phyloP scores from a whole-genome alignment of 2,329 filamentous ascomycete genomes.

The Chaetomiaceae sp. region DNA sequence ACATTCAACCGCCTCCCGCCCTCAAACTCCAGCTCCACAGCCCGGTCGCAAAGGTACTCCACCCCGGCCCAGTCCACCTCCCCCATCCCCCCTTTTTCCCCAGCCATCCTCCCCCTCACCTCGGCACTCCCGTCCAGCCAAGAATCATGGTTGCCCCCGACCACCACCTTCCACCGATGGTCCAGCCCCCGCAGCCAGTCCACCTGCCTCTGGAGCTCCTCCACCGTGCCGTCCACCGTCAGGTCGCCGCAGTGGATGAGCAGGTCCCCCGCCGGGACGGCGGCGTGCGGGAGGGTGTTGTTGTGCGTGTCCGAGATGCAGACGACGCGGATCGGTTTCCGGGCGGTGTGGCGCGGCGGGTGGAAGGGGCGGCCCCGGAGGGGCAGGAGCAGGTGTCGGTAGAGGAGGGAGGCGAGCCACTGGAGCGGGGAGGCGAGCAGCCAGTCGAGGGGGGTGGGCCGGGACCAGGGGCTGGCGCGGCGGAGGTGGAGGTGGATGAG shows the following conservation, averaged over 20 bases:
- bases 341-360: constrained; percentile 50
- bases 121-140: constrained; percentile 80
- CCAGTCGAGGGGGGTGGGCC: constrained; percentile 54
- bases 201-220: constrained; percentile 74
- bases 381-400: constrained; percentile 55
- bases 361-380: constrained; percentile 63
- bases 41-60: constrained; percentile 69
- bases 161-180: constrained; percentile 66
- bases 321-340: constrained; percentile 68
- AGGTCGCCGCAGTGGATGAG: constrained; percentile 89
- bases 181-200: constrained; percentile 69
- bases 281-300: constrained; percentile 40
- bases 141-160: constrained; percentile 85
- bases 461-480: constrained; percentile 45
- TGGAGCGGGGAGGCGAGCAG: constrained; percentile 66
- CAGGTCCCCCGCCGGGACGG: constrained; percentile 71
- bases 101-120: constrained; percentile 41
- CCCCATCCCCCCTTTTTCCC: constrained; percentile 51
- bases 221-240: constrained; percentile 65
- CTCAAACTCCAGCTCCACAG: constrained; percentile 59
- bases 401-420: constrained; percentile 57
- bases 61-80: constrained; percentile 63
- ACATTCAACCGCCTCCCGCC: constrained; percentile 60
- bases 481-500: constrained; percentile 45
- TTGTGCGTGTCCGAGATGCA: constrained; percentile 90